Evolutionary conservation across 257 asterid species (phyloP).

Genomic region (Petrea volubilis): DNA sequence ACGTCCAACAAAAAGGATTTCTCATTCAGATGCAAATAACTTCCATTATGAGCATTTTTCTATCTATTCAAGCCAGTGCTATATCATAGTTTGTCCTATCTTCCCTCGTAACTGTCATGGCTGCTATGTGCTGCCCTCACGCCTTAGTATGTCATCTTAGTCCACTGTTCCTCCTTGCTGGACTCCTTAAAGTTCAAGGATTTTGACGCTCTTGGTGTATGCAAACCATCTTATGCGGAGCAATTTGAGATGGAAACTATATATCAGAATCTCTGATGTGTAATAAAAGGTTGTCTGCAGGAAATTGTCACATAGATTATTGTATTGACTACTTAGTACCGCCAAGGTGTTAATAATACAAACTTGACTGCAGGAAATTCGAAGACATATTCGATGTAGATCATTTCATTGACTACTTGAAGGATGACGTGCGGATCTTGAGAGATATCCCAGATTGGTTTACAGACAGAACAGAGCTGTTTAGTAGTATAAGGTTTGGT

Average conservation of each 20-base stretch:
- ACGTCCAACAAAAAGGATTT: neutral
- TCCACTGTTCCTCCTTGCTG: neutral
- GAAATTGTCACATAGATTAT: slow-evolving; percentile 65
- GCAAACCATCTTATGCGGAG: neutral
- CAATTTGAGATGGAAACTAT: neutral
- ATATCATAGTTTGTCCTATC: neutral
- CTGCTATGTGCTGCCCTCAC: neutral
- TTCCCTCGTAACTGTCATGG: slow-evolving; percentile 7
- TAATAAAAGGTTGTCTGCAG: slow-evolving; percentile 34
- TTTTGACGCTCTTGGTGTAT: neutral
- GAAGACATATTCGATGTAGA: slow-evolving; percentile 98
- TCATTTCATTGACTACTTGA: slow-evolving; percentile 92
- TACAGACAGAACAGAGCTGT: slow-evolving; percentile 96
- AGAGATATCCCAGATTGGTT: slow-evolving; percentile 98
- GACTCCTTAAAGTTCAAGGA: neutral
- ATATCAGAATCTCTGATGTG: neutral
- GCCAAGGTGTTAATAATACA: slow-evolving; percentile 10
- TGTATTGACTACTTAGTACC: slow-evolving; percentile 48
- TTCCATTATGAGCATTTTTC: neutral
- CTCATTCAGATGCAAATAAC: neutral
- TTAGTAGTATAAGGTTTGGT: slow-evolving; percentile 82
- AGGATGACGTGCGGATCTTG: slow-evolving; percentile 85
- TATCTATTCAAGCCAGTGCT: slow-evolving; percentile 7
- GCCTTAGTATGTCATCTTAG: neutral
- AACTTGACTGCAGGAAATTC: slow-evolving; percentile 74